These are phyloP conservation scores for Trichoderma orchidacearum DNA, from an alignment of 495 filamentous ascomycete species.

Conservation along the genomic window DNA sequence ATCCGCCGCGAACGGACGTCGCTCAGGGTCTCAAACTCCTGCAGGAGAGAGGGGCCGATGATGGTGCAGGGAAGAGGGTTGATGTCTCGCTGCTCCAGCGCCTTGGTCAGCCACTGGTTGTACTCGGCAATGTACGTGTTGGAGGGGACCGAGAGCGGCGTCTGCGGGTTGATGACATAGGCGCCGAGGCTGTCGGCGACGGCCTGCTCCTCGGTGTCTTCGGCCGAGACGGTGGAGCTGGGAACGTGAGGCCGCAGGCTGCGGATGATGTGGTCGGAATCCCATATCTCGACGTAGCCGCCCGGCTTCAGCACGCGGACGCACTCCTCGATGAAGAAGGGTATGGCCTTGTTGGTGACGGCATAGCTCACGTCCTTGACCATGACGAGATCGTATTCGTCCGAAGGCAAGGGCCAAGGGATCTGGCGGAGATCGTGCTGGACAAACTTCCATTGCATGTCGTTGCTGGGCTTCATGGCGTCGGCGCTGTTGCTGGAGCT, in stretches of 20 bases:
- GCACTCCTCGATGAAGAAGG: conserved; percentile 57
- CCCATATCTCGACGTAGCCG: conserved; percentile 78
- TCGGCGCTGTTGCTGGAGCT: conserved; percentile 10
- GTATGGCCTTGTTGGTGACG: conserved; percentile 47
- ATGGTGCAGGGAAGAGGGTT: conserved; percentile 68
- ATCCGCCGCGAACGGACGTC: conserved; percentile 61
- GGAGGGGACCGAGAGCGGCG: conserved; percentile 60
- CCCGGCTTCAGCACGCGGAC: conserved; percentile 65
- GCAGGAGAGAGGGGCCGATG: conserved; percentile 62
- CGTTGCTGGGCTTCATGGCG: conserved; percentile 34
- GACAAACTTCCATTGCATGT: conserved; percentile 77
- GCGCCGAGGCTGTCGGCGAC: conserved; percentile 54
- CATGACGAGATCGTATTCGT: conserved; percentile 82
- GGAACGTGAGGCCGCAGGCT: conserved; percentile 59
- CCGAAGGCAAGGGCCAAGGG: conserved; percentile 68
- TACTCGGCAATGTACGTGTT: conserved; percentile 76
- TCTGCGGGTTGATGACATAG: conserved; percentile 72
- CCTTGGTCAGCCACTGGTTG: conserved; percentile 69
- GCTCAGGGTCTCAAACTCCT: conserved; percentile 59
- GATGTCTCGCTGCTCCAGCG: conserved; percentile 57
- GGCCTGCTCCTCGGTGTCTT: conserved; percentile 45
- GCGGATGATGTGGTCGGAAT: conserved; percentile 64
- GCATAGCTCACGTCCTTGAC: conserved; percentile 74
- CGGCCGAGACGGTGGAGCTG: conserved; percentile 27
- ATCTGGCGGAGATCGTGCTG: conserved; percentile 69